phyloP scores from a whole-genome alignment of 1,139 yeast genomes.

The Debaryomyces psychrophilus region DNA sequence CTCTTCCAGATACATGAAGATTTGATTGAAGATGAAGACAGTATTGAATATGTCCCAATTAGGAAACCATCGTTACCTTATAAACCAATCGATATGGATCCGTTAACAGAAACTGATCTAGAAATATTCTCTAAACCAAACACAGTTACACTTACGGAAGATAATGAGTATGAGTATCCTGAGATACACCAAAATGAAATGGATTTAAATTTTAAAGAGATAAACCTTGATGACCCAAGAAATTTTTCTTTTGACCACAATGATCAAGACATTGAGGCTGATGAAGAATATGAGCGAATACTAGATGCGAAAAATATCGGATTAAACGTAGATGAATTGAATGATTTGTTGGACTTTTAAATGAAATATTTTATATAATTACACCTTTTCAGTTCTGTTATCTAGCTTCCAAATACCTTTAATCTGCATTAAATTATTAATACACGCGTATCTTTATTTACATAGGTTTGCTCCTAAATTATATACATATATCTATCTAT shows the following conservation, averaged over 20 bases:
- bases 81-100: slow-evolving; percentile 34
- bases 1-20: slow-evolving; percentile 21
- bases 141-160: slow-evolving; percentile 6
- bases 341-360: slow-evolving; percentile 41
- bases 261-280: slow-evolving; percentile 19
- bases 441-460: slow-evolving; percentile 18
- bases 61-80: slow-evolving; percentile 32
- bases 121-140: slow-evolving; percentile 22
- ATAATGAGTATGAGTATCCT: slow-evolving; percentile 17
- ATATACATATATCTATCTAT: slow-evolving; percentile 20
- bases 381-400: slow-evolving; percentile 4
- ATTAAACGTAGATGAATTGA: slow-evolving; percentile 37
- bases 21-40: slow-evolving; percentile 34
- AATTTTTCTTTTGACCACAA: slow-evolving; percentile 18
- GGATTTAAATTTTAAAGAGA: slow-evolving; percentile 27
- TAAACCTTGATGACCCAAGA: slow-evolving; percentile 13
- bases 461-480: slow-evolving; percentile 12
- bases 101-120: slow-evolving; percentile 27
- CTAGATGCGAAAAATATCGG: slow-evolving; percentile 26
- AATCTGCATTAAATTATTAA: slow-evolving; percentile 16
- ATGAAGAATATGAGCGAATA: slow-evolving; percentile 12
- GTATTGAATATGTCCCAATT: slow-evolving; percentile 41
- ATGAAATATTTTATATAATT: background rate
- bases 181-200: slow-evolving; percentile 17
- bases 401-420: slow-evolving; percentile 14